These are phyloP conservation scores for Trichosporon sp. DNA, from an alignment of 1,284 basidiomycete genomes.

Conservation along the genomic window DNA sequence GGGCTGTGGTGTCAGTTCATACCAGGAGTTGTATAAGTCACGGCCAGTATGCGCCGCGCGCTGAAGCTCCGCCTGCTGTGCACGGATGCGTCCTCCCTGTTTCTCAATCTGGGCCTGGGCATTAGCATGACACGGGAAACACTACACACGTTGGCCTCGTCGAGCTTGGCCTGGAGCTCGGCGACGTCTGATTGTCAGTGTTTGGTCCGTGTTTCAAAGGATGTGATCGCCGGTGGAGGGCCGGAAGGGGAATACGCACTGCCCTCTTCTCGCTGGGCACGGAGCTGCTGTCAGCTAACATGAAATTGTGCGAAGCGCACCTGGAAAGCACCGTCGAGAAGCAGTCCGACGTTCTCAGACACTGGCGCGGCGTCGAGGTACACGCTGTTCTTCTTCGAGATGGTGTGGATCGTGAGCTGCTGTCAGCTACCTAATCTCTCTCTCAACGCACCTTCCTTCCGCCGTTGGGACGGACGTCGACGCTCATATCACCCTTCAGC, in stretches of 20 bases:
- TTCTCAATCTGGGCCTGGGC: constrained; percentile 24
- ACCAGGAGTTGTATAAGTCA: neutral
- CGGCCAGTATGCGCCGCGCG: constrained; percentile 23
- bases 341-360: neutral
- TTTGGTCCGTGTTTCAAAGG: neutral
- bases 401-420: constrained; percentile 26
- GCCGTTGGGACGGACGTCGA: constrained; percentile 18
- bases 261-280: neutral
- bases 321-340: constrained; percentile 23
- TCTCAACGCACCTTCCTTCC: constrained; percentile 24
- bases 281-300: neutral
- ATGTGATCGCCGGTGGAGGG: neutral
- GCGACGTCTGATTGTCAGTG: neutral
- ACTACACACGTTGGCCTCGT: neutral
- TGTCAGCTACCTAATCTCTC: neutral
- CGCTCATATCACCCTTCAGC: constrained; percentile 25
- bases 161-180: neutral
- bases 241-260: neutral
- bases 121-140: neutral
- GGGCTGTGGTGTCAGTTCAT: constrained; percentile 4
- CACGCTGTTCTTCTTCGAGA: constrained; percentile 13
- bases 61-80: constrained; percentile 19
- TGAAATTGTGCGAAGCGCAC: constrained; percentile 14
- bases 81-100: constrained; percentile 19
- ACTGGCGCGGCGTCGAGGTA: constrained; percentile 17